Evolutionary conservation across 768 basidiomycete species (phyloP), one percentile per base, ranked within the genome.

Genomic region (Clathrus columnatus): DNA sequence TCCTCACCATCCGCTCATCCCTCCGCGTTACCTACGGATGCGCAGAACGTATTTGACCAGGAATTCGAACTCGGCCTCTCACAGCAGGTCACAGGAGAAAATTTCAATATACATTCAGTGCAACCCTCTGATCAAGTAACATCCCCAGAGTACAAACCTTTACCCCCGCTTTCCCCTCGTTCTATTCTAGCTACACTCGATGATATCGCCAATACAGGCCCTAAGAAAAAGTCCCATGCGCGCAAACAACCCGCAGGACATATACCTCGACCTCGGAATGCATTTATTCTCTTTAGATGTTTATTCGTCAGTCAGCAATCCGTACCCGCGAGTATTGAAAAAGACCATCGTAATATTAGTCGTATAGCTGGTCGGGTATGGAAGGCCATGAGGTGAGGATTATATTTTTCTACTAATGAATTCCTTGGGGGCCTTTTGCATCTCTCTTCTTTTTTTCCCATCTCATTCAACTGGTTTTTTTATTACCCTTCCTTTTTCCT

Each of bases 211-310:
- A 21, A n/a, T 23, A 7, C 43, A 18, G 52, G 26, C 18, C 52
- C 52, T 6, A 54, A 54, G 52, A 54, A 54, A 27, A 79, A 78
- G 60, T 75, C 75, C 7, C 79, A 80, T 60, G 72, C 76, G 0
- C 69, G 73, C 42, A 76, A 75, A 42, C 76, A 74, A 51, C 74
- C 78, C 1, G 53, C 63, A 4, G 76, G 71, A 5, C 86, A 87
- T 63, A 77, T 87, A 36, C 82, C 83, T 17, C 80, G 87, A 24
- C 85, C 86, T 0, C 73, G 82, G 16, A 89, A 89, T 66, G 82
- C 86, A 0, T 90, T 90, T 69, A 87, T 90, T 60, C 76, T 89
- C 59, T 90, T 87, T 65, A 77, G 87, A 42, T 85, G 80, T 64
- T 80, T 87, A 64, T 81, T 86, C 51, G 81, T 85, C 16, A 75